These are phyloP conservation scores for Monascus ruber DNA, from an alignment of 2,329 filamentous ascomycete genomes.

Conservation along the genomic window DNA sequence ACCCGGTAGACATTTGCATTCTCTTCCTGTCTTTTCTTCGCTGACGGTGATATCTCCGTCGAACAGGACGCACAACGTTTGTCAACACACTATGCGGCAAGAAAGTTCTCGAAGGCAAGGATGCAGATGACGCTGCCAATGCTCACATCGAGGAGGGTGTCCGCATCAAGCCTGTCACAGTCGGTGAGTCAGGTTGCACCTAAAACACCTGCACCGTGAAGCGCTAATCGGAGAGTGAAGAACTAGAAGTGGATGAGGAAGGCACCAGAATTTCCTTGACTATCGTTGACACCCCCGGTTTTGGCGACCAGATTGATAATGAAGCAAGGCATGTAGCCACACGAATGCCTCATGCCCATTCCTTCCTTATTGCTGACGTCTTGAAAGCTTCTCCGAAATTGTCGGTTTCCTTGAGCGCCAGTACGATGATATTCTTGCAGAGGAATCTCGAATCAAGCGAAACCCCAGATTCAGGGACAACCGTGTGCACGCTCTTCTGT, in stretches of 20 bases:
- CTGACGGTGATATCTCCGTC: constrained; percentile 7
- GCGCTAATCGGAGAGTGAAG: constrained; percentile 38
- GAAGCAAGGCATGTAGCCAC: constrained; percentile 67
- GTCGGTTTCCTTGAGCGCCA: constrained; percentile 97
- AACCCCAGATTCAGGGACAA: constrained; percentile 99
- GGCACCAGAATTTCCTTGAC: constrained; percentile 96
- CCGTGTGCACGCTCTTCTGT: constrained; percentile 93
- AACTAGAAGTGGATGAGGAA: constrained; percentile 94
- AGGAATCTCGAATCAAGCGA: constrained; percentile 99
- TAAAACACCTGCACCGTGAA: neutral
- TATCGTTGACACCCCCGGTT: constrained; percentile 96
- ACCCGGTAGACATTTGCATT: constrained; percentile 3
- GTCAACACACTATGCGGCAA: constrained; percentile 99
- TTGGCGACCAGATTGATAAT: constrained; percentile 98
- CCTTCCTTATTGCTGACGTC: constrained; percentile 13
- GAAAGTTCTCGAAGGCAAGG: constrained; percentile 80
- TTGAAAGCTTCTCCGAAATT: constrained; percentile 80
- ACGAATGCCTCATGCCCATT: neutral
- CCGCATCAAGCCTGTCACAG: constrained; percentile 96
- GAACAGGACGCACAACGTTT: constrained; percentile 84
- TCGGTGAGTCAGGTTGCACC: constrained; percentile 52
- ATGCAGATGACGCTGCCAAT: constrained; percentile 76
- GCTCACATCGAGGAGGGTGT: constrained; percentile 94
- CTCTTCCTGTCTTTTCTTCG: constrained; percentile 5
- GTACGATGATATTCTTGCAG: constrained; percentile 97